Evolutionary conservation across 768 basidiomycete genomes (phyloP), one percentile per base, ranked within the genome.

Genomic region (Coprinopsis sp.): DNA sequence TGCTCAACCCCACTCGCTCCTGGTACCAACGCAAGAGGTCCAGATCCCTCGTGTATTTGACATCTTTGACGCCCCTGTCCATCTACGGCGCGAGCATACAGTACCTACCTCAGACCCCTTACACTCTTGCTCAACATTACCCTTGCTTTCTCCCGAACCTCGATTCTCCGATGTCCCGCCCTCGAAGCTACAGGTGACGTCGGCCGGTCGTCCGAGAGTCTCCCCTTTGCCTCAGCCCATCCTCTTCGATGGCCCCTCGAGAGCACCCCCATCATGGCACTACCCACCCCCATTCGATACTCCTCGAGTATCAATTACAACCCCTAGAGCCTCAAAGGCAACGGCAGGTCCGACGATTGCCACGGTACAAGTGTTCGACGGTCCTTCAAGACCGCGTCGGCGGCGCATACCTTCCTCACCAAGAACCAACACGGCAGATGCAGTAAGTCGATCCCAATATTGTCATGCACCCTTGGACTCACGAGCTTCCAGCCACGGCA

Each of bases 21-120:
- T 14, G 46, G 49, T 40, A 50, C 59, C 33, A 53, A 45, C 18
- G 33, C 13, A 63, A 37, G 63, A 64, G 43, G 56, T 61, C 19
- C 55, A 52, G 13, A 46, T 61, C 16, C 60, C 60, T 10, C 64
- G 62, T 33, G 73, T 75, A 38, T 69, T 73, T 50, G 77, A 78
- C 56, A 76, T 79, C 48, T 76, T 77, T 54, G 76, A 79, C 48
- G 76, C 67, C 19, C 73, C 76, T 1, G 59, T 60, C 27, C 60
- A 60, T 24, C 66, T 74, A 22, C 24, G 11, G 18, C 63, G 67
- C 16, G 69, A 68, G 50, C 67, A 63, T 24, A 61, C 52, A 25
- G 54, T 49, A 49, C 55, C 44, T 47, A 63, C 54, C 38, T 63
- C 42, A 34, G 56, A 44, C 30, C 54, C 37, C 47, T 12, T 30